phyloP scores from a whole-genome alignment of 148 eudicot species.

The Rhododendron kiyosumense region DNA sequence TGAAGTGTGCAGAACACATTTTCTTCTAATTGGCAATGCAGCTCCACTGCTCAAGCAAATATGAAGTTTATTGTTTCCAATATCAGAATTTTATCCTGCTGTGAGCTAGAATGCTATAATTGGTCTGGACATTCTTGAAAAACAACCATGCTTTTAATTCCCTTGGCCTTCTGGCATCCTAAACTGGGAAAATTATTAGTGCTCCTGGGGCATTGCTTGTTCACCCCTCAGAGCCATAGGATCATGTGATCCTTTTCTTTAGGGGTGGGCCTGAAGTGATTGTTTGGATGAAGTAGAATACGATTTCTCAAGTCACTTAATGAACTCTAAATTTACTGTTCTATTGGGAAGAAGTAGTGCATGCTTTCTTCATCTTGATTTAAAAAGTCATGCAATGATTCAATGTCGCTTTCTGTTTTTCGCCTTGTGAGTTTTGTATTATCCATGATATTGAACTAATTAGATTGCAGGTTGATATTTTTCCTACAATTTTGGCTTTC shows the following conservation, averaged over 20 bases:
- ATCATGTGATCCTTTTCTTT: not conserved
- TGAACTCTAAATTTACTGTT: not conserved
- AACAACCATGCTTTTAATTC: not conserved
- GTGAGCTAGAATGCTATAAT: slow-evolving; percentile 7
- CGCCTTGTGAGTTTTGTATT: not conserved
- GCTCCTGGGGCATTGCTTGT: not conserved
- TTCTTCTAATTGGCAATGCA: not conserved
- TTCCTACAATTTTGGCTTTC: not conserved
- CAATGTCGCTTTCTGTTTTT: not conserved
- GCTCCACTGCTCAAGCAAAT: not conserved
- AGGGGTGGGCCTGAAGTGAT: not conserved
- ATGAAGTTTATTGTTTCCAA: not conserved
- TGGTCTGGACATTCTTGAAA: slow-evolving; percentile 4
- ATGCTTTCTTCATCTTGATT: not conserved
- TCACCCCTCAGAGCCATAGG: not conserved
- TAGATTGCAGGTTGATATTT: not conserved
- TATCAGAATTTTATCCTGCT: not conserved
- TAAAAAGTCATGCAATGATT: not conserved
- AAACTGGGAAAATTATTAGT: not conserved
- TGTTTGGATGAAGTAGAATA: not conserved
- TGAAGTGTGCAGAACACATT: not conserved
- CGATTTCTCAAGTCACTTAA: not conserved
- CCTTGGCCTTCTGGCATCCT: not conserved
- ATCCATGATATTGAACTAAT: not conserved
- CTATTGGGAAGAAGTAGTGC: not conserved